These are phyloP conservation scores for Paspalum vaginatum DNA, from an alignment of 176 grass and related monocot genomes.

Conservation along the genomic window DNA sequence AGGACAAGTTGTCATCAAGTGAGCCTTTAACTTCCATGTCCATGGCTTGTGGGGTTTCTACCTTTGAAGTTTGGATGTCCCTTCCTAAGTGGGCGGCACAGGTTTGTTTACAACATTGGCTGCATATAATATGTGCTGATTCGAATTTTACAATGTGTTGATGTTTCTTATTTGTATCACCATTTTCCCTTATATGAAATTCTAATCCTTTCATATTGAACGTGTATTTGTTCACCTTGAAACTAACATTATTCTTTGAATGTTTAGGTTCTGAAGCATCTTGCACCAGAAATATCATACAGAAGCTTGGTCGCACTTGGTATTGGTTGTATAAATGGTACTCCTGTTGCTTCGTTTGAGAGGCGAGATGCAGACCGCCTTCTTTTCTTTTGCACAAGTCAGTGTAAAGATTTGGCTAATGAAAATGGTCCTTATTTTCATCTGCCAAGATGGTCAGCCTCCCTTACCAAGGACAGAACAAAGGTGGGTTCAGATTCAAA, in stretches of 20 bases:
- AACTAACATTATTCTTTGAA: slow-evolving; percentile 33
- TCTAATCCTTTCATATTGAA: slow-evolving; percentile 23
- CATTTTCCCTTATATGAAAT: slow-evolving; percentile 7
- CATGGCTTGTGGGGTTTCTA: slow-evolving; percentile 78
- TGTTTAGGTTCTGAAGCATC: slow-evolving; percentile 86
- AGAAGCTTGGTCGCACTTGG: slow-evolving; percentile 91
- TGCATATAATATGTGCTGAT: slow-evolving; percentile 19
- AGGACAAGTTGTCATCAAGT: slow-evolving; percentile 51
- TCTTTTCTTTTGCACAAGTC: slow-evolving; percentile 85
- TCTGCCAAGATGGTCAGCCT: slow-evolving; percentile 69
- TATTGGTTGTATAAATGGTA: slow-evolving; percentile 83
- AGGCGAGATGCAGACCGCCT: slow-evolving; percentile 84
- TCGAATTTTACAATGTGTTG: slow-evolving; percentile 14
- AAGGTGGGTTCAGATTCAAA: slow-evolving; percentile 54
- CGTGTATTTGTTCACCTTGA: slow-evolving; percentile 9
- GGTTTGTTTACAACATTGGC: slow-evolving; percentile 52
- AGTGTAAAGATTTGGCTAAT: slow-evolving; percentile 46
- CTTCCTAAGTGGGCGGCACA: slow-evolving; percentile 95
- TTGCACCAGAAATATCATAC: slow-evolving; percentile 79
- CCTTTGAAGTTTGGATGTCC: slow-evolving; percentile 91
- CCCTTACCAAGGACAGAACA: slow-evolving; percentile 62
- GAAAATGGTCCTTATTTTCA: slow-evolving; percentile 52
- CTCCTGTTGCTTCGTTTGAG: slow-evolving; percentile 87
- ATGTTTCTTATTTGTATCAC: slow-evolving; percentile 2
- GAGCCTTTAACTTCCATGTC: slow-evolving; percentile 76